phyloP scores from a whole-genome alignment of 2,329 filamentous ascomycete genomes.

The Ceratocystis cacaofunesta region DNA sequence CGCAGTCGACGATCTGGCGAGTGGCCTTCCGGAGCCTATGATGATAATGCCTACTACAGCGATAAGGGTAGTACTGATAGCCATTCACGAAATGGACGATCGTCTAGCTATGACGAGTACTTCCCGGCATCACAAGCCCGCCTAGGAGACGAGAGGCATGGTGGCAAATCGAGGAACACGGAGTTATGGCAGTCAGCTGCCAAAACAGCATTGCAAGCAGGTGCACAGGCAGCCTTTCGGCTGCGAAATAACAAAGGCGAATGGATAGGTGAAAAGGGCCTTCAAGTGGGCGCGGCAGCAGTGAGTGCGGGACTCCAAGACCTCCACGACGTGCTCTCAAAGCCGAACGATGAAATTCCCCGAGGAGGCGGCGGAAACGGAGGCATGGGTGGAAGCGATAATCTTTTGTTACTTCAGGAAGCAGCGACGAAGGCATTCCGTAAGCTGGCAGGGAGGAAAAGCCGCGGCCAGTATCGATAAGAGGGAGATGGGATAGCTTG shows the following conservation, averaged over 20 bases:
- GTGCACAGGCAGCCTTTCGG: slow-evolving; percentile 34
- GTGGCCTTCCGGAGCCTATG: background rate
- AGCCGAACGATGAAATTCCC: slow-evolving; percentile 2
- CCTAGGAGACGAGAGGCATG: background rate
- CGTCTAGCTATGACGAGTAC: slow-evolving; percentile 12
- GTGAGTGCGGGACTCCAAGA: slow-evolving; percentile 35
- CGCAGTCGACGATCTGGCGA: slow-evolving; percentile 7
- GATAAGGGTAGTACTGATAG: background rate
- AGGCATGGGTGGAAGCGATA: slow-evolving; percentile 11
- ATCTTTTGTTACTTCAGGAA: slow-evolving; percentile 11
- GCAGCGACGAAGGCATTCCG: slow-evolving; percentile 14
- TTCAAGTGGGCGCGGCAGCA: slow-evolving; percentile 34
- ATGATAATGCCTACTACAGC: slow-evolving; percentile 7
- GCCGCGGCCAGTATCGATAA: background rate
- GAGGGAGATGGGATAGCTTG: background rate
- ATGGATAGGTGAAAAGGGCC: slow-evolving; percentile 36
- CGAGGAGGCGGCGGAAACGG: slow-evolving; percentile 11
- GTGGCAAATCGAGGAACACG: slow-evolving; percentile 7
- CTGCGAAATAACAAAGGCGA: slow-evolving; percentile 31
- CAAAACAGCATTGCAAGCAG: slow-evolving; percentile 33
- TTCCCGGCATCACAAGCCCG: background rate
- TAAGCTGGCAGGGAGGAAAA: slow-evolving; percentile 8
- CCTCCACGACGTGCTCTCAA: slow-evolving; percentile 31
- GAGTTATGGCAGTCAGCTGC: slow-evolving; percentile 27
- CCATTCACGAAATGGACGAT: background rate